Percentiles rank a stretch among this genome's conserved stretches.
Conservation (phyloP, 2,329 filamentous ascomycete genomes). For the Hypoxylon sp. region DNA sequence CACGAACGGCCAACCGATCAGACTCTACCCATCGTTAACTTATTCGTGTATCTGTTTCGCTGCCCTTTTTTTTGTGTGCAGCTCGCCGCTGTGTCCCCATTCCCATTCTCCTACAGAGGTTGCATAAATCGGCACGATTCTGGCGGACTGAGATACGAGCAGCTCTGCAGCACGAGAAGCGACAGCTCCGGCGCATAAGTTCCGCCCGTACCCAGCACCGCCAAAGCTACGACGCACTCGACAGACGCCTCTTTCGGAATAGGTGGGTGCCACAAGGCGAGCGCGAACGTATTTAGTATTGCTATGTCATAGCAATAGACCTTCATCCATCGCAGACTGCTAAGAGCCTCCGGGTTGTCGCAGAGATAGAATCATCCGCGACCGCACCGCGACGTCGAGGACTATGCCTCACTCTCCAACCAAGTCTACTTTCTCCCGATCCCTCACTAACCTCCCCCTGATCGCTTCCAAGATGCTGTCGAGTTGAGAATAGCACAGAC, state of each 20-base stretch:
- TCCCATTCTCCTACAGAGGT: not conserved
- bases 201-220: not conserved
- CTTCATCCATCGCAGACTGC: slow-evolving; percentile 12
- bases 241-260: slow-evolving; percentile 16
- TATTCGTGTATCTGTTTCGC: slow-evolving; percentile 18
- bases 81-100: not conserved
- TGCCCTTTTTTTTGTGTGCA: slow-evolving; percentile 7
- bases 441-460: not conserved
- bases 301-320: slow-evolving; percentile 30
- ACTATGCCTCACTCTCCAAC: slow-evolving; percentile 2
- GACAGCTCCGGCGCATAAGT: slow-evolving; percentile 16
- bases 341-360: slow-evolving; percentile 6
- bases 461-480: not conserved
- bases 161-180: slow-evolving; percentile 19
- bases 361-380: slow-evolving; percentile 20
- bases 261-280: slow-evolving; percentile 2
- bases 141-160: not conserved
- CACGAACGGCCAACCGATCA: not conserved
- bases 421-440: slow-evolving; percentile 6
- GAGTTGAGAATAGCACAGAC: slow-evolving; percentile 14
- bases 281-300: slow-evolving; percentile 28
- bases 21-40: slow-evolving; percentile 11
- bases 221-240: slow-evolving; percentile 29
- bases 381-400: slow-evolving; percentile 14
- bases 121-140: slow-evolving; percentile 24